phyloP scores from a whole-genome alignment of 2,329 filamentous ascomycete species.

The Beauveria bassiana region DNA sequence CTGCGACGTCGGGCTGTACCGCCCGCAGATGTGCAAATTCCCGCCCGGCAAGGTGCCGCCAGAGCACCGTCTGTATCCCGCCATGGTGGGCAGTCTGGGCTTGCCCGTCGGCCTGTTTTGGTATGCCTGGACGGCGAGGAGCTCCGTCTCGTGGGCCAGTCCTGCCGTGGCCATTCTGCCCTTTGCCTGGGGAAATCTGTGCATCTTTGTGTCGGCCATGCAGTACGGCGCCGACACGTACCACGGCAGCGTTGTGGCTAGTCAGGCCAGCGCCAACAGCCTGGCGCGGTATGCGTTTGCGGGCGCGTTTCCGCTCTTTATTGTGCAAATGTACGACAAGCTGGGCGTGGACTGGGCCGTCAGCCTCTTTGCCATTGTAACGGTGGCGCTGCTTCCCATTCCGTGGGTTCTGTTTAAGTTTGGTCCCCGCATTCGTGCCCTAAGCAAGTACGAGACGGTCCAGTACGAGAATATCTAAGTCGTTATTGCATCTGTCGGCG shows the following conservation, averaged over 20 bases:
- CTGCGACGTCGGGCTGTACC: conserved; percentile 36
- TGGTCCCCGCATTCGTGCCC: conserved; percentile 33
- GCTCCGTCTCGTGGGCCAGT: conserved; percentile 40
- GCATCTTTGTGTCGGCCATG: conserved; percentile 46
- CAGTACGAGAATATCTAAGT: conserved; percentile 13
- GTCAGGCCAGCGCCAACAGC: conserved; percentile 51
- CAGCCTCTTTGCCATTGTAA: conserved; percentile 39
- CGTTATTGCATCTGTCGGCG: not conserved
- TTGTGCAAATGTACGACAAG: conserved; percentile 43
- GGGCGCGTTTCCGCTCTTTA: conserved; percentile 53
- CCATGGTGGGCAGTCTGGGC: conserved; percentile 49
- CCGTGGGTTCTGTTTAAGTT: conserved; percentile 46
- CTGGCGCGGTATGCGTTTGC: conserved; percentile 48
- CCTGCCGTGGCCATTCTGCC: conserved; percentile 43
- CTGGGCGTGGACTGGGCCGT: conserved; percentile 40
- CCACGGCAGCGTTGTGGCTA: conserved; percentile 46
- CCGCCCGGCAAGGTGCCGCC: conserved; percentile 35
- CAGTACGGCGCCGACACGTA: conserved; percentile 51
- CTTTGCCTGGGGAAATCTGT: conserved; percentile 54
- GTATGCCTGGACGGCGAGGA: conserved; percentile 49
- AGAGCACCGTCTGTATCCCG: conserved; percentile 50
- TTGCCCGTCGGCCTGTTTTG: conserved; percentile 49
- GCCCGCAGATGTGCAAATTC: conserved; percentile 24
- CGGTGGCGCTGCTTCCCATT: conserved; percentile 39
- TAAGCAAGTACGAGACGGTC: conserved; percentile 32